Evolutionary conservation across 2,329 filamentous ascomycete genomes (phyloP).

Genomic region (Penicillium sp.): DNA sequence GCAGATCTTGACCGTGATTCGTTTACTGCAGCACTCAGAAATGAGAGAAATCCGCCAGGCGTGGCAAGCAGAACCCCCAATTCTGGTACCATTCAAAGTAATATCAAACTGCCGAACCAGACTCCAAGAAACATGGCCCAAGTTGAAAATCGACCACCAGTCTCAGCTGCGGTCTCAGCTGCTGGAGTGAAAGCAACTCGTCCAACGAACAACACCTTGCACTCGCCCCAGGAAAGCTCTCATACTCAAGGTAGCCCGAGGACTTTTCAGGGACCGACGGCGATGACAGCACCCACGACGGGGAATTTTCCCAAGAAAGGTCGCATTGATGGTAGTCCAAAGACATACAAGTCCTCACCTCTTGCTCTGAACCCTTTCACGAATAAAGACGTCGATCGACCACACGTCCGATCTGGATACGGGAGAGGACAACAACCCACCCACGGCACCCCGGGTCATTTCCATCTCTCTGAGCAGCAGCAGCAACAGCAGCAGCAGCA

Average conservation of each 20-base stretch:
- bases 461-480: background rate
- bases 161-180: background rate
- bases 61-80: background rate
- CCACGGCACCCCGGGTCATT: background rate
- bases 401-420: background rate
- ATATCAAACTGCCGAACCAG: background rate
- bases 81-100: no score
- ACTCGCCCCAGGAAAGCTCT: background rate
- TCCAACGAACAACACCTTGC: background rate
- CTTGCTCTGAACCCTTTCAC: constrained; percentile 31
- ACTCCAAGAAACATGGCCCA: background rate
- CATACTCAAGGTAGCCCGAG: background rate
- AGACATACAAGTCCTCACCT: constrained; percentile 38
- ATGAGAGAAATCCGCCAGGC: background rate
- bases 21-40: constrained; percentile 1
- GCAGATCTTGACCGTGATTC: constrained; percentile 5
- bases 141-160: background rate
- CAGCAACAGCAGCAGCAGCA: background rate
- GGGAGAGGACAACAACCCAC: background rate
- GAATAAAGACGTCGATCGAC: constrained; percentile 12
- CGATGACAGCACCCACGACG: background rate
- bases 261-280: background rate
- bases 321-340: constrained; percentile 11
- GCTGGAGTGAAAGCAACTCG: background rate
- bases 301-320: constrained; percentile 8